Evolutionary conservation across 306 rosid genomes (phyloP), one percentile per base, ranked within the genome.

Genomic region (barrel medic (Medicago truncatula)): DNA sequence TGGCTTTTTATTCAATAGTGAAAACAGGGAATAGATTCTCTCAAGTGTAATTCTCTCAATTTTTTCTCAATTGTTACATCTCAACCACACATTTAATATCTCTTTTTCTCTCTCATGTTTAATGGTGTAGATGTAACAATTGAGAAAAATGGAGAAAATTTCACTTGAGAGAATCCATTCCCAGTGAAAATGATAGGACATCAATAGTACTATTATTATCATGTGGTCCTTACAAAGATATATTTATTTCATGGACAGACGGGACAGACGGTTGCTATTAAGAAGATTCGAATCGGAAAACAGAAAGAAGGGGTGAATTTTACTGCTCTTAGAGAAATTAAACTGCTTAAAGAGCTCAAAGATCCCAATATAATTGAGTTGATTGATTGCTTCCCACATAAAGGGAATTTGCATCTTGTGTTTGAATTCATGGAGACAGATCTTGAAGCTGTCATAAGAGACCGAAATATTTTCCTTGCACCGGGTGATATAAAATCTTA

Each of bases 361-460:
- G 84, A 85, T 84, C 91, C 97, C 5, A 88, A 88, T 68, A 91
- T 93, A 15, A 93, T 93, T 78, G 96, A 93, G 87, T 85, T 93
- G 79, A 93, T 82, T 67, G 98, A 93, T 63, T 92, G 97, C 0
- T 93, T 93, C 85, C 96, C 96, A 0, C 98, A 91, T 75, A 93
- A 93, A 78, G 97, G 87, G 53, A 93, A 93, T 84, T 85, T 93
- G 94, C 98, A 93, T 81, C 97, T 93, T 36, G 98, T 93, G 61
- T 93, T 93, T 76, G 97, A 93, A 54, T 93, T 93, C 86, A 93
- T 93, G 98, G 98, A 93, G 86, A 93, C 97, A 6, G 98, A 93
- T 85, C 97, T 93, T 12, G 98, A 93, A 87, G 97, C 98, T 82
- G 96, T 93, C 50, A 93, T 91, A 85, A 90, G 98, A 20, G 96